phyloP scores from a whole-genome alignment of 2,329 filamentous ascomycete genomes.

The Beauveria pseudobassiana region DNA sequence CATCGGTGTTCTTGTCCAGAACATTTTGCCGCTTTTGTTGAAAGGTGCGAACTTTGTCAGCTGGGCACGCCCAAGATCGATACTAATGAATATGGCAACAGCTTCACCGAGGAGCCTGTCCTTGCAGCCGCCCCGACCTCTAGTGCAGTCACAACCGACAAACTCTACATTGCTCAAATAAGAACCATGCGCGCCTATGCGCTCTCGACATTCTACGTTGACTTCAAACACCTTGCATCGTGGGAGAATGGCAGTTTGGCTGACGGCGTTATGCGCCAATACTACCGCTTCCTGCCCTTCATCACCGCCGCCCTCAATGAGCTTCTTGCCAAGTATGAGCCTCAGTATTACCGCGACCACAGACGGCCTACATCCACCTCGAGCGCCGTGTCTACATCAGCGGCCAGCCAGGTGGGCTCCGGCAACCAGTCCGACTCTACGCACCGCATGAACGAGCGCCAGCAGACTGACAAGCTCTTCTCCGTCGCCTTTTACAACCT shows the following conservation, averaged over 20 bases:
- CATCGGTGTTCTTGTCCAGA: conserved; percentile 68
- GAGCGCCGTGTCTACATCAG: conserved; percentile 63
- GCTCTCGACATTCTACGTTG: conserved; percentile 80
- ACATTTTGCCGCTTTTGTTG: conserved; percentile 73
- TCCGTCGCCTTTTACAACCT: conserved; percentile 89
- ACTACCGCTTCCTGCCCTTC: conserved; percentile 92
- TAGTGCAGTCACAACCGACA: conserved; percentile 66
- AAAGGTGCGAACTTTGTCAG: conserved; percentile 47
- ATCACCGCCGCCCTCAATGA: conserved; percentile 84
- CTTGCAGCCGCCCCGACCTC: conserved; percentile 57
- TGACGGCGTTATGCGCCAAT: conserved; percentile 78
- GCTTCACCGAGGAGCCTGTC: conserved; percentile 62
- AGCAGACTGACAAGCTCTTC: conserved; percentile 96
- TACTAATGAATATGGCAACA: conserved; percentile 19
- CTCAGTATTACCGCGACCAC: conserved; percentile 88
- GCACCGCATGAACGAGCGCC: conserved; percentile 78
- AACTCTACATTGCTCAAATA: conserved; percentile 80
- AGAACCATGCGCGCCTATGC: conserved; percentile 65
- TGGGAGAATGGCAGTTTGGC: conserved; percentile 76
- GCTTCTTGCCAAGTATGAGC: conserved; percentile 89
- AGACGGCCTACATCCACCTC: conserved; percentile 68
- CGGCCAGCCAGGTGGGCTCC: conserved; percentile 53
- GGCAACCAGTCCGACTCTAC: conserved; percentile 58
- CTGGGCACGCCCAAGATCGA: background rate
- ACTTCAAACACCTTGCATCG: conserved; percentile 74